Percentiles rank a stretch among this genome's conserved stretches.
phyloP scores from a whole-genome alignment of 2,329 filamentous ascomycete genomes.

The Penicillium sp. region DNA sequence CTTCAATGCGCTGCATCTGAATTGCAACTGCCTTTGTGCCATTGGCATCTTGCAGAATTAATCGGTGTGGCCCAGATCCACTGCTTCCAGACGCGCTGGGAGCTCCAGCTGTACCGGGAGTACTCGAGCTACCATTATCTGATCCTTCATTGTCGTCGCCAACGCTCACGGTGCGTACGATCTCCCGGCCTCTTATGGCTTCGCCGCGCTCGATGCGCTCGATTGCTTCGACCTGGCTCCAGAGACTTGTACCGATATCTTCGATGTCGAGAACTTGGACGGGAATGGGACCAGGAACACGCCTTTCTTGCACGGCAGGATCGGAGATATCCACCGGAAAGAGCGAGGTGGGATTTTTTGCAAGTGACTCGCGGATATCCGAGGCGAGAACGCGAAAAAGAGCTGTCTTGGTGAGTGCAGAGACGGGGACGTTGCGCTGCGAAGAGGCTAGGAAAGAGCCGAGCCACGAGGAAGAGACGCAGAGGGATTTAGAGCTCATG shows the following conservation, averaged over 20 bases:
- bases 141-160: slow-evolving; percentile 51
- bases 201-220: slow-evolving; percentile 57
- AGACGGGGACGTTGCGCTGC: slow-evolving; percentile 62
- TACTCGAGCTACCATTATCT: slow-evolving; percentile 24
- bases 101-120: slow-evolving; percentile 16
- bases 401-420: slow-evolving; percentile 75
- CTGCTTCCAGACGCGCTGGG: slow-evolving; percentile 21
- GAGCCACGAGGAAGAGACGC: slow-evolving; percentile 66
- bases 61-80: slow-evolving; percentile 68
- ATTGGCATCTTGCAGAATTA: slow-evolving; percentile 78
- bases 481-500: slow-evolving; percentile 58
- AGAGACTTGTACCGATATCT: slow-evolving; percentile 76
- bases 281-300: slow-evolving; percentile 64
- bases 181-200: slow-evolving; percentile 69
- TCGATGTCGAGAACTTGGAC: slow-evolving; percentile 87
- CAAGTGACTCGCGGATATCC: slow-evolving; percentile 70
- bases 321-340: slow-evolving; percentile 64
- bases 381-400: slow-evolving; percentile 77
- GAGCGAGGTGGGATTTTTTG: slow-evolving; percentile 46
- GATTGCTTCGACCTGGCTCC: slow-evolving; percentile 82
- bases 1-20: slow-evolving; percentile 69
- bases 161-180: slow-evolving; percentile 71
- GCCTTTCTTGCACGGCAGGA: slow-evolving; percentile 58
- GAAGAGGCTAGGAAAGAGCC: slow-evolving; percentile 62
- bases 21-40: slow-evolving; percentile 72